phyloP scores from a whole-genome alignment of 768 basidiomycete genomes.

The Pulveroboletus frians region DNA sequence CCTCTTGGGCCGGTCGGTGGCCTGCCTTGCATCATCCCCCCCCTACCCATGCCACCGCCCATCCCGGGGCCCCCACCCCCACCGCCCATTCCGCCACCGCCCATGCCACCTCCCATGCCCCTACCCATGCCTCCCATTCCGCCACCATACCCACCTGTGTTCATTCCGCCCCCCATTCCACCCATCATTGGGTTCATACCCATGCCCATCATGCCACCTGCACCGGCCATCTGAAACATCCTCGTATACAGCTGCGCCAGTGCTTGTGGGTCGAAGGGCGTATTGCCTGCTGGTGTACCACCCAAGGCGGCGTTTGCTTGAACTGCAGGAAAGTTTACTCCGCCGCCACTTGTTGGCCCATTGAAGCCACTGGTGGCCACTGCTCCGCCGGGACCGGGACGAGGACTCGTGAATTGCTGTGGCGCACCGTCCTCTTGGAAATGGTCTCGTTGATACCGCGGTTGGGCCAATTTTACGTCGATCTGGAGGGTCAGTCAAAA shows the following conservation, averaged over 20 bases:
- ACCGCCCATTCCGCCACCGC: conserved; percentile 31
- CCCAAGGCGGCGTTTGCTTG: conserved; percentile 22
- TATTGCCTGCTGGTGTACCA: conserved; percentile 39
- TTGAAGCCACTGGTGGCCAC: conserved; percentile 24
- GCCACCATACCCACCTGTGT: conserved; percentile 32
- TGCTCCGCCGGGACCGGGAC: conserved; percentile 5
- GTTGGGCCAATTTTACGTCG: conserved; percentile 95
- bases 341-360: conserved; percentile 29
- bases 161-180: conserved; percentile 26
- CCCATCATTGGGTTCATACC: conserved; percentile 36
- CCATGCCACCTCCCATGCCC: conserved; percentile 43
- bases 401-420: conserved; percentile 14
- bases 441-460: conserved; percentile 74
- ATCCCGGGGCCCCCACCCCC: conserved; percentile 36
- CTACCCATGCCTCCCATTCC: conserved; percentile 36
- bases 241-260: conserved; percentile 91
- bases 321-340: conserved; percentile 32
- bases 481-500: conserved; percentile 49
- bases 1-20: conserved; percentile 33
- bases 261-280: conserved; percentile 87
- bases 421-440: conserved; percentile 42
- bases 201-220: conserved; percentile 41
- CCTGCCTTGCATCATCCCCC: conserved; percentile 36
- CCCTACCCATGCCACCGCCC: conserved; percentile 39
- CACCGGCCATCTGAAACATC: conserved; percentile 85